These are phyloP conservation scores for Mortierella sp. DNA, from an alignment of 371 early-diverging fungal genomes.

Conservation along the genomic window DNA sequence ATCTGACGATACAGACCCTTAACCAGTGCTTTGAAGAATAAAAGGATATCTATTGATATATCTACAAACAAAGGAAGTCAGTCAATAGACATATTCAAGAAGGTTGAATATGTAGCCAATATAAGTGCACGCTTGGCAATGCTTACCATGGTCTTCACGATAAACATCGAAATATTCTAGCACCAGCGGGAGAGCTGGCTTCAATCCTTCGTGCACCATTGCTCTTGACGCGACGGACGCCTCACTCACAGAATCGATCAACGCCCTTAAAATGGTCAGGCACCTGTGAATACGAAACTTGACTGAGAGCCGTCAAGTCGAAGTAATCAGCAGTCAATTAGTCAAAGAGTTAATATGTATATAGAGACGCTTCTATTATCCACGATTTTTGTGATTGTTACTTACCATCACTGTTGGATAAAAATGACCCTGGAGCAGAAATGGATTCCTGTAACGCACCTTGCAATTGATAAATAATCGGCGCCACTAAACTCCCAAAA, in stretches of 20 bases:
- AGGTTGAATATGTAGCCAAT: not conserved
- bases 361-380: not conserved
- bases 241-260: constrained; percentile 37
- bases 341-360: not conserved
- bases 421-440: constrained; percentile 5
- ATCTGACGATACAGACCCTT: constrained; percentile 33
- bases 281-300: constrained; percentile 45
- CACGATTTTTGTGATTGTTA: not conserved
- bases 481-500: constrained; percentile 33
- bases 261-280: constrained; percentile 16
- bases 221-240: constrained; percentile 21
- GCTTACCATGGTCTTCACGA: constrained; percentile 47
- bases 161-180: constrained; percentile 48
- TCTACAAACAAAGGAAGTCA: constrained; percentile 12
- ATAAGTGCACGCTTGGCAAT: not conserved
- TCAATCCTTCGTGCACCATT: constrained; percentile 35
- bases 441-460: constrained; percentile 33
- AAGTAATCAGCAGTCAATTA: not conserved
- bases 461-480: constrained; percentile 39
- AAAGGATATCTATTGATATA: constrained; percentile 33
- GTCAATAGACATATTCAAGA: not conserved
- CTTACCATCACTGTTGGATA: constrained; percentile 29
- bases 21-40: constrained; percentile 35
- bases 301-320: constrained; percentile 11
- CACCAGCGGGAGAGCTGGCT: constrained; percentile 27